Conservation (phyloP, 192 early-diverging fungal species). For the Coemansia asiatica region DNA sequence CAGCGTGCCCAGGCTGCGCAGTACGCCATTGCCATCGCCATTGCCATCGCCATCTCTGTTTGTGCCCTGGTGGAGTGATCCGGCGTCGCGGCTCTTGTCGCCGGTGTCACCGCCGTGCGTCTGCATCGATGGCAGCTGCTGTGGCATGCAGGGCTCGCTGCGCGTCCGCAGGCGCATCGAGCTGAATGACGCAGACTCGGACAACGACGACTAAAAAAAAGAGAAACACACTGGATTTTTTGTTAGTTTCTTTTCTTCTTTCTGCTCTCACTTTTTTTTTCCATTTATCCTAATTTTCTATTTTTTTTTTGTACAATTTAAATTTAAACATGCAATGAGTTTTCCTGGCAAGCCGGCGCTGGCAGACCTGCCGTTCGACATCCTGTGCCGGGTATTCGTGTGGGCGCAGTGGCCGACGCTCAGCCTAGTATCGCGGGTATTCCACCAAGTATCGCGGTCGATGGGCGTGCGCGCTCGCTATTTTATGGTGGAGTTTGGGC, state of each 20-base stretch:
- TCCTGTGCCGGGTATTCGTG: slow-evolving; percentile 50
- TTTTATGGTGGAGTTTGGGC: slow-evolving; percentile 46
- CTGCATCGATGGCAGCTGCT: neutral
- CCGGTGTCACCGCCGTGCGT: slow-evolving; percentile 1
- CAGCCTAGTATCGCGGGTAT: slow-evolving; percentile 31
- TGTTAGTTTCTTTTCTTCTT: neutral
- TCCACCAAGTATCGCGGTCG: slow-evolving; percentile 35
- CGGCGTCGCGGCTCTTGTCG: neutral
- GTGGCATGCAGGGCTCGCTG: neutral
- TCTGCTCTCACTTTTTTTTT: slow-evolving; percentile 10
- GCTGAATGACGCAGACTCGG: slow-evolving; percentile 13
- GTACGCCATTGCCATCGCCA: neutral
- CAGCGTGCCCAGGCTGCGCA: slow-evolving; percentile 1
- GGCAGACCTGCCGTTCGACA: slow-evolving; percentile 41
- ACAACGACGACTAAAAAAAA: slow-evolving; percentile 3
- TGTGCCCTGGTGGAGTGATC: slow-evolving; percentile 5
- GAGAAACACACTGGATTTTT: too few species aligned
- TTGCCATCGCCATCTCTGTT: neutral
- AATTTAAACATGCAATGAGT: neutral
- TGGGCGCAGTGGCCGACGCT: slow-evolving; percentile 53
- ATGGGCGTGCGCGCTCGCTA: slow-evolving; percentile 43
- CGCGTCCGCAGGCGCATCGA: slow-evolving; percentile 4
- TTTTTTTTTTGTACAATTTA: neutral
- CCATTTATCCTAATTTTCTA: neutral
- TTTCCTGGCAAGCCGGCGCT: slow-evolving; percentile 12